phyloP scores from a whole-genome alignment of 169 alveolate genomes.

The Plasmodium gallinaceum region DNA sequence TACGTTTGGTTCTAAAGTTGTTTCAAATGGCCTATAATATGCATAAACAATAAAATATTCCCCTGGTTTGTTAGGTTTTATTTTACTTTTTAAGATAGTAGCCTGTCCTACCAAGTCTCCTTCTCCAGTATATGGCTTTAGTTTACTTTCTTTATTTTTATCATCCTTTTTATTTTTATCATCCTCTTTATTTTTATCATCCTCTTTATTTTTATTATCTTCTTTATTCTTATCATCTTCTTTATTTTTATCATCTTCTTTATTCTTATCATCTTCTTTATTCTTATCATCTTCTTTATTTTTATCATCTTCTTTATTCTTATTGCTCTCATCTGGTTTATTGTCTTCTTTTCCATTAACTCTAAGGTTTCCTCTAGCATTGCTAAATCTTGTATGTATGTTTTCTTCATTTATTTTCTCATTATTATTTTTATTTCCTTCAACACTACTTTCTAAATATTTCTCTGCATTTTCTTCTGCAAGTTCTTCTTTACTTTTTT shows the following conservation, averaged over 20 bases:
- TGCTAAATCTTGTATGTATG: no score
- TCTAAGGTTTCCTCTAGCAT: no score
- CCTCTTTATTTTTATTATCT: neutral
- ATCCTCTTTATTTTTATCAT: neutral
- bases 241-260: neutral
- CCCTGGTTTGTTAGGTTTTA: constrained; percentile 31
- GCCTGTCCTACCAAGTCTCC: constrained; percentile 36
- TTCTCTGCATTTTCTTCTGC: no score
- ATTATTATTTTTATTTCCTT: no score
- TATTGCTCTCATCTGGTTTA: no score
- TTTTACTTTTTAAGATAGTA: constrained; percentile 17
- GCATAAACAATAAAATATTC: constrained; percentile 28
- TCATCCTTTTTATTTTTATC: no score
- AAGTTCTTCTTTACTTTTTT: no score
- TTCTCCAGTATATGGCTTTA: neutral
- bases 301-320: no score
- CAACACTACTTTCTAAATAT: no score
- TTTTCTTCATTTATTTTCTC: neutral
- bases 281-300: no score
- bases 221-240: neutral
- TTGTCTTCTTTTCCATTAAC: no score
- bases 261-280: no score
- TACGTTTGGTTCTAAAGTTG: constrained; percentile 28
- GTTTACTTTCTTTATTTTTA: neutral
- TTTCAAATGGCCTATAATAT: constrained; percentile 61